phyloP scores from a whole-genome alignment of 2,329 filamentous ascomycete genomes.

The Xylaria sp. region DNA sequence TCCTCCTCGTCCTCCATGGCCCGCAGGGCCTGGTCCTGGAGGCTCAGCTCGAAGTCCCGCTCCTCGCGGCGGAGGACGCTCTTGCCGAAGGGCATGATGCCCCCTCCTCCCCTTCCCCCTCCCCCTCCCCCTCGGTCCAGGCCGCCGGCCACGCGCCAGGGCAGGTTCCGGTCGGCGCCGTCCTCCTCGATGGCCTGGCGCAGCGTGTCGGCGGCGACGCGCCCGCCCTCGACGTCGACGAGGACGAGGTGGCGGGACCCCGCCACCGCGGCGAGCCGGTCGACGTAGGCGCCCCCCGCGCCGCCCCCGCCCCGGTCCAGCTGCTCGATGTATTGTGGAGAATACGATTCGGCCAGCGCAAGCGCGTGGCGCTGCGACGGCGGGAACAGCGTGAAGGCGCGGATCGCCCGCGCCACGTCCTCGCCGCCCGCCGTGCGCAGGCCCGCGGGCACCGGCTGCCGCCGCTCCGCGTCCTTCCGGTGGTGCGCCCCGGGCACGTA shows the following conservation, averaged over 20 bases:
- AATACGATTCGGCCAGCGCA: slow-evolving; percentile 9
- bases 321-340: slow-evolving; percentile 19
- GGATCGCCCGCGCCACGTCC: slow-evolving; percentile 25
- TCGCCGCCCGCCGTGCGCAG: slow-evolving; percentile 15
- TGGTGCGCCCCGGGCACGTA: slow-evolving; percentile 42
- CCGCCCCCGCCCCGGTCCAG: slow-evolving; percentile 22
- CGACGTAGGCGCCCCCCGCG: slow-evolving; percentile 24
- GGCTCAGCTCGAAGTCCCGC: not conserved
- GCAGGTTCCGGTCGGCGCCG: slow-evolving; percentile 44
- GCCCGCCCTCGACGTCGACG: slow-evolving; percentile 40
- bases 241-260: slow-evolving; percentile 38
- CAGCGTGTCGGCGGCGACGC: slow-evolving; percentile 40
- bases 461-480: slow-evolving; percentile 10
- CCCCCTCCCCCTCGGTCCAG: not conserved
- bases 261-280: slow-evolving; percentile 24
- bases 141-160: slow-evolving; percentile 40
- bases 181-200: slow-evolving; percentile 46
- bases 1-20: not conserved
- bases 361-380: slow-evolving; percentile 32
- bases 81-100: slow-evolving; percentile 37
- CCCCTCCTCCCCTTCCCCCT: slow-evolving; percentile 15
- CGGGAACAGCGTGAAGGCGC: slow-evolving; percentile 39
- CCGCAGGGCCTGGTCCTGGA: slow-evolving; percentile 8
- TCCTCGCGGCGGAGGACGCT: slow-evolving; percentile 24
- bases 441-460: slow-evolving; percentile 23